Evolutionary conservation across 23 red algal genomes (phyloP).

Genomic region (Agarophyton chilense): DNA sequence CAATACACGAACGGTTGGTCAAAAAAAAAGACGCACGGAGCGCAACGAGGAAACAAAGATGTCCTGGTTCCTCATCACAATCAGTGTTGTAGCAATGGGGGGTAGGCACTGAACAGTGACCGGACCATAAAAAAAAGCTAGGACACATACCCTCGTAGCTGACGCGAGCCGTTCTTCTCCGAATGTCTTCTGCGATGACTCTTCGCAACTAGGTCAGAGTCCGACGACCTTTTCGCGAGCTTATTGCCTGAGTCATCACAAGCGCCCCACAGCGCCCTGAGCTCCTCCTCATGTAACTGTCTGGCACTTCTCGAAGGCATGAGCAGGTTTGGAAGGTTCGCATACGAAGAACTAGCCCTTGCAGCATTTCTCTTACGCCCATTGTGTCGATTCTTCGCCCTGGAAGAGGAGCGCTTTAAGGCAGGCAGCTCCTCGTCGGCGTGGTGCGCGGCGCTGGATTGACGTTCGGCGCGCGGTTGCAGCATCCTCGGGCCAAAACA

Average conservation of each 20-base stretch:
- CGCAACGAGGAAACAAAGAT: too few relatives aligned
- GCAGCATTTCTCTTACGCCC: not conserved
- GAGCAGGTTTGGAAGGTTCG: not conserved
- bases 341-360: not conserved
- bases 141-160: not conserved
- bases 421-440: not conserved
- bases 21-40: too few relatives aligned
- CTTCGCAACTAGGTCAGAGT: not conserved
- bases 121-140: too few relatives aligned
- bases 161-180: not conserved
- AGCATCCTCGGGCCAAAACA: not conserved
- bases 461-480: not conserved
- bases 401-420: not conserved
- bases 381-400: not conserved
- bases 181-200: not conserved
- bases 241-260: not conserved
- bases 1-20: too few relatives aligned
- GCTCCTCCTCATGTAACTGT: constrained; percentile 1
- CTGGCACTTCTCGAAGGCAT: not conserved
- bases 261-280: constrained; percentile 8
- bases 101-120: too few relatives aligned
- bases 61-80: too few relatives aligned
- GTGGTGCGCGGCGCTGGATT: not conserved
- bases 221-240: not conserved
- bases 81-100: too few relatives aligned